Evolutionary conservation across 1,284 basidiomycete species (phyloP).

Genomic region (Trametes versicolor): DNA sequence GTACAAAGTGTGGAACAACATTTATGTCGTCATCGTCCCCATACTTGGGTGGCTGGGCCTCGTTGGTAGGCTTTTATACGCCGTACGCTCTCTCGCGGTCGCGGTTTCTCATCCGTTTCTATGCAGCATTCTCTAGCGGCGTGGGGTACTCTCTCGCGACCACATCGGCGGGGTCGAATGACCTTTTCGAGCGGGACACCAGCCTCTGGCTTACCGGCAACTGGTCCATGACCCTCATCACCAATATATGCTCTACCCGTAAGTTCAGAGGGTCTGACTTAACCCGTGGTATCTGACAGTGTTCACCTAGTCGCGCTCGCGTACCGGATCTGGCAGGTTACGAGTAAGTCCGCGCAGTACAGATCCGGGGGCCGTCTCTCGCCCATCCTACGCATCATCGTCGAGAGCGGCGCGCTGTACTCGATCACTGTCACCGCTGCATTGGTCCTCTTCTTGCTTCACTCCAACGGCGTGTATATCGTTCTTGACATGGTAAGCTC

Average conservation of each 20-base stretch:
- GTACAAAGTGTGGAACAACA: conserved; percentile 41
- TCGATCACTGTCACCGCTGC: conserved; percentile 45
- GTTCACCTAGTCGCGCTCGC: conserved; percentile 37
- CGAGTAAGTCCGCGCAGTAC: conserved; percentile 35
- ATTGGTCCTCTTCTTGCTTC: conserved; percentile 43
- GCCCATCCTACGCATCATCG: conserved; percentile 42
- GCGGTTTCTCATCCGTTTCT: background rate
- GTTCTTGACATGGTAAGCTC: conserved; percentile 45
- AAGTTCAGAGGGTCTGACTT: background rate
- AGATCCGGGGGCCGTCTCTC: conserved; percentile 33
- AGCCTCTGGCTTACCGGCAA: conserved; percentile 44
- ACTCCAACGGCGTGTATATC: conserved; percentile 46
- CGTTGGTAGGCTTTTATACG: conserved; percentile 26
- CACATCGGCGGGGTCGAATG: conserved; percentile 26
- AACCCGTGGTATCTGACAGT: background rate
- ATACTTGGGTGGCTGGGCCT: conserved; percentile 38
- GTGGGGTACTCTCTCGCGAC: conserved; percentile 26
- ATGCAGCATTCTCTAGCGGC: conserved; percentile 24
- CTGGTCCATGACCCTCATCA: conserved; percentile 42
- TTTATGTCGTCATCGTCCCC: conserved; percentile 37
- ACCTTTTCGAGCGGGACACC: conserved; percentile 35
- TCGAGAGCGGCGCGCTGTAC: conserved; percentile 47
- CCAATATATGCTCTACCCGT: conserved; percentile 46
- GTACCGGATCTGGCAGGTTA: conserved; percentile 42
- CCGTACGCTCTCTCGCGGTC: background rate